phyloP scores from a whole-genome alignment of 2,329 filamentous ascomycete species.

The Cladophialophora carrionii region DNA sequence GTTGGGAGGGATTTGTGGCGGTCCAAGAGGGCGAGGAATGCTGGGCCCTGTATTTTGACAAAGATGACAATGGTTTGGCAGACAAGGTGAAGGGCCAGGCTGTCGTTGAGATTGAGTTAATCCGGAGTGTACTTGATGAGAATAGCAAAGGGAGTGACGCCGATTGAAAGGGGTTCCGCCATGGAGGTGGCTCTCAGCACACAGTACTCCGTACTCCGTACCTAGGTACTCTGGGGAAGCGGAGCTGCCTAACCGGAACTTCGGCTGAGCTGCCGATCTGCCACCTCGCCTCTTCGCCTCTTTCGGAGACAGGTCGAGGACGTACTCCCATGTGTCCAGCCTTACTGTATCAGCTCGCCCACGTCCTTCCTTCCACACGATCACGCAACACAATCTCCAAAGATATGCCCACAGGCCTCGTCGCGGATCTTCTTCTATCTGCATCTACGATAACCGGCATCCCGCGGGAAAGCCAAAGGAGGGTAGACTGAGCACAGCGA shows the following conservation, averaged over 20 bases:
- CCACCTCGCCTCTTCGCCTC: background rate
- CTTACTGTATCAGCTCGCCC: background rate
- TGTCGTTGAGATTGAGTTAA: conserved; percentile 61
- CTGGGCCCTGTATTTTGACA: conserved; percentile 52
- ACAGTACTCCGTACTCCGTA: too few relatives aligned
- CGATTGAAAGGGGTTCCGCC: background rate
- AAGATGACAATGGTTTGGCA: conserved; percentile 46
- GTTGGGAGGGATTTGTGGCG: conserved; percentile 44
- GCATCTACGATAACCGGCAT: background rate
- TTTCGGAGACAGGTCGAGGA: background rate
- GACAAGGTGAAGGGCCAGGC: conserved; percentile 54
- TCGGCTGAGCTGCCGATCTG: background rate
- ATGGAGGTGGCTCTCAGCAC: background rate
- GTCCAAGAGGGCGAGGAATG: conserved; percentile 48
- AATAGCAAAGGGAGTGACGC: background rate
- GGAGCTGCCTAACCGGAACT: background rate
- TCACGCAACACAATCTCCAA: background rate
- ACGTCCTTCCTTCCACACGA: background rate
- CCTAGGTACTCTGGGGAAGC: background rate
- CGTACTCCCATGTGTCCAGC: too few relatives aligned
- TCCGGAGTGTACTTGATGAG: conserved; percentile 22
- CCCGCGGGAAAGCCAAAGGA: background rate
- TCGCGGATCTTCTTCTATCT: background rate
- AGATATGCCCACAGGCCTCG: background rate
- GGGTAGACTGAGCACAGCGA: background rate